Percentiles rank a stretch among this genome's conserved stretches.
phyloP scores from a whole-genome alignment of 129 eudicot species.

The Logfia minima region DNA sequence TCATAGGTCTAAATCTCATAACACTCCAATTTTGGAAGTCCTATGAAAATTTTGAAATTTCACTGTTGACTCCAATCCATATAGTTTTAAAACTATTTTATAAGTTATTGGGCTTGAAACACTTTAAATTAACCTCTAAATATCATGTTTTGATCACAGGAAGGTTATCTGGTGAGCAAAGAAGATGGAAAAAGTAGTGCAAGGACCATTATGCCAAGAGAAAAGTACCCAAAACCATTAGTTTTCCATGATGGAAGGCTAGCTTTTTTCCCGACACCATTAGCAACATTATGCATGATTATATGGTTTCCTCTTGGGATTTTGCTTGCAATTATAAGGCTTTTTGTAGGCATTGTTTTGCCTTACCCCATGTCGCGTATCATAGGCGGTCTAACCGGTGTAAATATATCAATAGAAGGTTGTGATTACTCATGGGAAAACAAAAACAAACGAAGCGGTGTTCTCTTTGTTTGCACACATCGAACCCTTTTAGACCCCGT shows the following conservation, averaged over 20 bases:
- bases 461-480: constrained; percentile 84
- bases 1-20: not conserved
- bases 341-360: constrained; percentile 50
- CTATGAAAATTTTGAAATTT: not conserved
- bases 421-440: constrained; percentile 27
- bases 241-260: constrained; percentile 93
- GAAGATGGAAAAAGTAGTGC: constrained; percentile 52
- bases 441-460: constrained; percentile 46
- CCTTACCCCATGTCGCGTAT: constrained; percentile 56
- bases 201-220: constrained; percentile 57
- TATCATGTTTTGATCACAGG: constrained; percentile 47
- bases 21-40: not conserved
- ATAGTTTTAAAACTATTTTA: not conserved
- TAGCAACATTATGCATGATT: constrained; percentile 66
- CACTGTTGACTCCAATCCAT: not conserved
- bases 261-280: constrained; percentile 84
- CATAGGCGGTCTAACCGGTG: constrained; percentile 53
- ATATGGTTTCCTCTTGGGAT: constrained; percentile 85
- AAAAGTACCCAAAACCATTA: constrained; percentile 75
- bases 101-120: not conserved
- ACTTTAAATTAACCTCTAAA: not conserved
- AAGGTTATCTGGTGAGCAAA: constrained; percentile 62
- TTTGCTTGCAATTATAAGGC: constrained; percentile 50
- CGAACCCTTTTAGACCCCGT: constrained; percentile 88
- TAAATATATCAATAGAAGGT: constrained; percentile 40